Evolutionary conservation across 2,329 filamentous ascomycete species (phyloP), one percentile per base, ranked within the genome.

Genomic region (Neoarthrinium moseri): DNA sequence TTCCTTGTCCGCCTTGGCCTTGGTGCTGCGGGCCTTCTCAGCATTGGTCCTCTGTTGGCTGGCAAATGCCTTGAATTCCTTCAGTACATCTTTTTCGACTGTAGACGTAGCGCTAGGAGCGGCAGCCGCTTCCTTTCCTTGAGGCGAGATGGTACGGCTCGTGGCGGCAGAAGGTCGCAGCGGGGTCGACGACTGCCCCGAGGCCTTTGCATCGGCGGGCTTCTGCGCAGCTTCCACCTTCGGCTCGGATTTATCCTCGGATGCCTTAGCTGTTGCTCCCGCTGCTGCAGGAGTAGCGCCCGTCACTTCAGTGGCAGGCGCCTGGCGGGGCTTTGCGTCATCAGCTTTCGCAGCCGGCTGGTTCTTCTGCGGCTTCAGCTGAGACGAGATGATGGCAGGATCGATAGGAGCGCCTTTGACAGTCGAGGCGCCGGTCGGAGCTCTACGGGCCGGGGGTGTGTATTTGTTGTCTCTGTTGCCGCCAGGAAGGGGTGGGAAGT

Each of bases 301-400:
- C 17, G 46, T 5, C 2, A 29, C 50, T 43, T 63, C 60, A 35
- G 51, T 23, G 22, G 48, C 22, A 1, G 52, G 34, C 12, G 23
- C 39, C 8, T 47, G 30, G 21, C 52, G 55, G 12, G 49, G 39
- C 47, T 69, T 71, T 23, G 41, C 34, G 17, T 70, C 67, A 5
- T 70, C 70, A 5, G 58, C 49, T 48, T 69, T 72, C 2, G 65
- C 52, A 3, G 62, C 51, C 4, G 65, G 32, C 45, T 67, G 67
- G 36, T 60, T 57, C 54, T 72, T 74, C 46, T 74, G 73, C 23
- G 68, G 58, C 58, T 77, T 80, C 48, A 95, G 73, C 60, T 91
- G 86, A n/a, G 90, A 85, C 6, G 89, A 92, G 59, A 96, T 95
- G 60, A 95, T 95, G 26, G 91, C 89, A 49, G 90, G 89, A 62